Percentiles rank a stretch among this genome's conserved stretches.
These are phyloP conservation scores for Elongisporangium anandrum DNA, from an alignment of 352 stramenopile genomes.

Conservation along the genomic window DNA sequence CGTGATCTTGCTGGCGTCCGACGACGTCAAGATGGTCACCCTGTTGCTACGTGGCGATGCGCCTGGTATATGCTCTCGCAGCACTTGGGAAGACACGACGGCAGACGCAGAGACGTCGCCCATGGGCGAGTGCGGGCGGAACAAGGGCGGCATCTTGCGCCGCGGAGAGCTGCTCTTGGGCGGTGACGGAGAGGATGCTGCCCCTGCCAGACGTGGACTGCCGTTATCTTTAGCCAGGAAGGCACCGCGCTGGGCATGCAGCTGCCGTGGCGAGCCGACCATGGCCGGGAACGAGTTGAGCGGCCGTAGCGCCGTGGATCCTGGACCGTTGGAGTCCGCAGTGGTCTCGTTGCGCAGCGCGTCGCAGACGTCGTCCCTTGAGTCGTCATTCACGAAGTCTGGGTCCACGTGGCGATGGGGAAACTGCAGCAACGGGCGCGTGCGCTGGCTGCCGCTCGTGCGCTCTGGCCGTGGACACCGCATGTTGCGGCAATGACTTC, in stretches of 20 bases:
- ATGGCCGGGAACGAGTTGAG: slow-evolving; percentile 1
- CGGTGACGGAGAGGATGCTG: neutral
- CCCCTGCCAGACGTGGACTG: slow-evolving; percentile 1
- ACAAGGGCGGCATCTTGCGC: neutral
- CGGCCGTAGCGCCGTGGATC: neutral
- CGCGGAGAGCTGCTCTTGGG: neutral
- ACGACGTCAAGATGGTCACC: slow-evolving; percentile 27
- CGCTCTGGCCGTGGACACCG: slow-evolving; percentile 7
- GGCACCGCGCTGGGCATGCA: slow-evolving; percentile 1
- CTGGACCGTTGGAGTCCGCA: neutral
- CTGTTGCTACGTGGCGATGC: slow-evolving; percentile 6
- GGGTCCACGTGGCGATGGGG: slow-evolving; percentile 6
- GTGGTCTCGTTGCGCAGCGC: neutral
- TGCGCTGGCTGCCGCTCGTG: neutral
- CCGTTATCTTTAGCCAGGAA: slow-evolving; percentile 4
- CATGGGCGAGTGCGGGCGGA: slow-evolving; percentile 25
- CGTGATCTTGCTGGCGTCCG: slow-evolving; percentile 60
- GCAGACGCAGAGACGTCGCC: slow-evolving; percentile 16
- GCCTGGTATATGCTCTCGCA: slow-evolving; percentile 2
- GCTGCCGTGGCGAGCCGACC: slow-evolving; percentile 4
- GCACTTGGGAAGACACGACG: slow-evolving; percentile 7
- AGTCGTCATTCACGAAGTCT: neutral
- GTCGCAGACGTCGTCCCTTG: neutral
- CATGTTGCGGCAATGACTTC: slow-evolving; percentile 2
- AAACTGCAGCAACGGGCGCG: slow-evolving; percentile 4